Percentiles rank a stretch among this genome's conserved stretches.
Conservation (phyloP, 495 filamentous ascomycete genomes). For the Tuber microsphaerosporum region DNA sequence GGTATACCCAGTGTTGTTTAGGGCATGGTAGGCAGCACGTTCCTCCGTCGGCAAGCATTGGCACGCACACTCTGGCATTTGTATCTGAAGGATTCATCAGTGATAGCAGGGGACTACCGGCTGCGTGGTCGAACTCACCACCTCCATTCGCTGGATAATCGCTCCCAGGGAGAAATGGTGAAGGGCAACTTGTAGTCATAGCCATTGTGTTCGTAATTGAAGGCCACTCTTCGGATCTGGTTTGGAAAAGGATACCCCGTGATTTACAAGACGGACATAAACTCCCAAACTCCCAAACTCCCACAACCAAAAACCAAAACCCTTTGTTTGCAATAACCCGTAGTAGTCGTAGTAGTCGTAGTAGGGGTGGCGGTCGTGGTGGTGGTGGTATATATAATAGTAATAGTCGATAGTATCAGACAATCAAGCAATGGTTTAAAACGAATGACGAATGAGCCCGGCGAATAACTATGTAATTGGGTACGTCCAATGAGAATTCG, state of each 20-base stretch:
- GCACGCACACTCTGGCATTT: constrained; percentile 48
- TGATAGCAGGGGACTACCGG: constrained; percentile 1
- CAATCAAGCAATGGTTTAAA: background rate
- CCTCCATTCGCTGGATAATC: constrained; percentile 56
- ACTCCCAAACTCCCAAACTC: constrained; percentile 7
- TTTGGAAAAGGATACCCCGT: constrained; percentile 9
- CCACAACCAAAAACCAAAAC: constrained; percentile 1
- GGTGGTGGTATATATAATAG: background rate
- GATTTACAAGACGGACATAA: constrained; percentile 28
- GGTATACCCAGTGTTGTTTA: constrained; percentile 73
- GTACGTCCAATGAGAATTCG: background rate
- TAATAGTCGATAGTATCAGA: background rate
- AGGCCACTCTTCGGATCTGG: constrained; percentile 10
- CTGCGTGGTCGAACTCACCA: constrained; percentile 50
- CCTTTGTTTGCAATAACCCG: background rate
- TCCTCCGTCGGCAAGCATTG: constrained; percentile 46
- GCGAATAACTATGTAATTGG: background rate
- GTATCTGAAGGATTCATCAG: constrained; percentile 18
- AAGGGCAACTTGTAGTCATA: constrained; percentile 47
- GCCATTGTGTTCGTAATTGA: constrained; percentile 21
- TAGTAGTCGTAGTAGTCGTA: background rate
- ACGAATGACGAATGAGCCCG: background rate
- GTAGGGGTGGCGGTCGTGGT: background rate
- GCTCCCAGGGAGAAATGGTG: constrained; percentile 57
- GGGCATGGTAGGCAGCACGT: constrained; percentile 89